A percentile compares a stretch with the other conserved stretches of the same genome.
These are phyloP conservation scores for Larix kaempferi DNA, from an alignment of 75 land plant species.

Conservation along the genomic window DNA sequence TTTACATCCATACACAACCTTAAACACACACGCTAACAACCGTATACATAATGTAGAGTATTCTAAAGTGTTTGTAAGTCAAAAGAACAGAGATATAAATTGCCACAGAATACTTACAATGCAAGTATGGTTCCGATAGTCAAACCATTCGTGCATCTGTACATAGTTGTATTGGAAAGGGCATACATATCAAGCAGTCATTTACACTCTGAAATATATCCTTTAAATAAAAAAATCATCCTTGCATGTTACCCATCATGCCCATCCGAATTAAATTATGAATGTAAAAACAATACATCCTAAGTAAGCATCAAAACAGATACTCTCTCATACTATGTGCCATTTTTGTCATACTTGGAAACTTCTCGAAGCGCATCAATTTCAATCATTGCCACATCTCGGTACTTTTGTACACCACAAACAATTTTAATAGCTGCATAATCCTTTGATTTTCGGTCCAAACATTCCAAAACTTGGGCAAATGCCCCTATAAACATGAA, in stretches of 20 bases:
- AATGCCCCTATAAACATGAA: constrained; percentile 60
- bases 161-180: constrained; percentile 49
- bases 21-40: background rate
- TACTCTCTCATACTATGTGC: constrained; percentile 43
- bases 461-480: constrained; percentile 92
- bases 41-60: background rate
- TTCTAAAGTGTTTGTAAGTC: background rate
- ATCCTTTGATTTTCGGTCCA: constrained; percentile 74
- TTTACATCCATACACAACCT: background rate
- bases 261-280: no score
- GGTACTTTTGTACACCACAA: constrained; percentile 71
- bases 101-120: constrained; percentile 62
- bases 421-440: constrained; percentile 83
- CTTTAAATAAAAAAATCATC: no score
- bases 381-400: constrained; percentile 88
- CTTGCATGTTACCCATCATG: no score
- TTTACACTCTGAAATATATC: no score
- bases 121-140: constrained; percentile 94
- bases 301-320: background rate
- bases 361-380: constrained; percentile 71
- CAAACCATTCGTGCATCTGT: constrained; percentile 90
- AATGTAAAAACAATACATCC: background rate
- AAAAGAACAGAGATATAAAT: background rate
- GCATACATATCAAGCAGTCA: background rate
- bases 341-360: constrained; percentile 60